These are phyloP conservation scores for Phalaenopsis equestris DNA, from an alignment of 106 monocot genomes.

Conservation along the genomic window DNA sequence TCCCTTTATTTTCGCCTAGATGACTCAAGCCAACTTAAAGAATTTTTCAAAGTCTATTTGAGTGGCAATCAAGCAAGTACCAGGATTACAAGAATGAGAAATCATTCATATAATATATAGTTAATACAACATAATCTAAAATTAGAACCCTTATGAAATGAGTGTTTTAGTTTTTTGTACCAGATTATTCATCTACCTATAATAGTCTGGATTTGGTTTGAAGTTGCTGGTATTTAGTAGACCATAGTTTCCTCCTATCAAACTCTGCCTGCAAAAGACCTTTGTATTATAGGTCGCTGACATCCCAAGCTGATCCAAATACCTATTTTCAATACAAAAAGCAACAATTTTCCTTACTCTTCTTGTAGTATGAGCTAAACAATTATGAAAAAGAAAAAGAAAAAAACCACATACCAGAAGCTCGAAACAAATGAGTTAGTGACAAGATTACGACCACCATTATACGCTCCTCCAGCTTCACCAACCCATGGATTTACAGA, in stretches of 20 bases:
- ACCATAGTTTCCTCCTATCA: conserved; percentile 87
- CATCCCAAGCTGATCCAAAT: conserved; percentile 83
- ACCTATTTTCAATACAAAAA: conserved; percentile 29
- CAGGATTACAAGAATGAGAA: too few species aligned
- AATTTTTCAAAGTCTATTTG: too few species aligned
- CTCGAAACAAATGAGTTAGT: conserved; percentile 77
- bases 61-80: too few species aligned
- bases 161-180: too few species aligned
- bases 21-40: too few species aligned
- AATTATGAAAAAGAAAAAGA: background rate
- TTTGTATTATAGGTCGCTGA: conserved; percentile 72
- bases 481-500: conserved; percentile 76
- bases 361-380: too few species aligned
- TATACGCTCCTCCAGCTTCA: conserved; percentile 89
- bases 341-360: background rate
- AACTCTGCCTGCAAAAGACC: conserved; percentile 71
- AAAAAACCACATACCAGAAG: conserved; percentile 19
- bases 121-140: too few species aligned
- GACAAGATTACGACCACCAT: conserved; percentile 69
- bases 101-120: too few species aligned
- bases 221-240: conserved; percentile 62
- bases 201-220: conserved; percentile 85
- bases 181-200: conserved; percentile 36
- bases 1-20: too few species aligned
- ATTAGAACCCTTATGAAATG: too few species aligned